Conservation (phyloP, 2,329 filamentous ascomycete genomes). For the Penicillium sp. region DNA sequence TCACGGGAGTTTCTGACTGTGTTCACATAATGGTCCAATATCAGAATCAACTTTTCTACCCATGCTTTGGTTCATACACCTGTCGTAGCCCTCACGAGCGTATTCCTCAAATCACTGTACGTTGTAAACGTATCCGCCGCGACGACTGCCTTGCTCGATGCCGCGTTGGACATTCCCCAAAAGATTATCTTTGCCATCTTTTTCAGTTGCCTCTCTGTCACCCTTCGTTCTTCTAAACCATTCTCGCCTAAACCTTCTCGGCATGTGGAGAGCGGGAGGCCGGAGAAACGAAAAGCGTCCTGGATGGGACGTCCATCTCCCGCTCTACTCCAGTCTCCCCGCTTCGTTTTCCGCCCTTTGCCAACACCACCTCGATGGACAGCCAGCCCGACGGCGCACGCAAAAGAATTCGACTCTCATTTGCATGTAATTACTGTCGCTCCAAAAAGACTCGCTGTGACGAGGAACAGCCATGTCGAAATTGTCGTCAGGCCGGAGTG, state of each 20-base stretch:
- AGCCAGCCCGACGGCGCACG: neutral
- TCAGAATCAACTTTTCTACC: neutral
- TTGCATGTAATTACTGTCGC: slow-evolving; percentile 12
- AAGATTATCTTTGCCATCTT: no score
- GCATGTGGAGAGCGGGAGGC: neutral
- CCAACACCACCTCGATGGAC: neutral
- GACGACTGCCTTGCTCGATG: no score
- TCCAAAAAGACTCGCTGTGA: slow-evolving; percentile 11
- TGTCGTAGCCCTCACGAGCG: no score
- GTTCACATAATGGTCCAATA: neutral
- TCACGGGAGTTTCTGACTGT: neutral
- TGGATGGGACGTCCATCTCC: neutral
- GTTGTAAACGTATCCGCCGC: no score
- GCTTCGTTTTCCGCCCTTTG: neutral
- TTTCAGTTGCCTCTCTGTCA: no score
- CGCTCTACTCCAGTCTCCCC: neutral
- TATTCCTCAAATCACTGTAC: no score
- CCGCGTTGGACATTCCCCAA: no score
- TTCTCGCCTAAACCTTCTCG: neutral
- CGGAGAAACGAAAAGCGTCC: neutral
- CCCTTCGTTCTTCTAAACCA: no score
- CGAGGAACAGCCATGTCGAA: slow-evolving; percentile 9
- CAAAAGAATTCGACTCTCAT: slow-evolving; percentile 3
- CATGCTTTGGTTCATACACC: neutral
- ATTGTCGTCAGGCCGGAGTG: slow-evolving; percentile 6